These are phyloP conservation scores for Gastrolobium bilobum DNA, from an alignment of 306 rosid species.

Conservation along the genomic window DNA sequence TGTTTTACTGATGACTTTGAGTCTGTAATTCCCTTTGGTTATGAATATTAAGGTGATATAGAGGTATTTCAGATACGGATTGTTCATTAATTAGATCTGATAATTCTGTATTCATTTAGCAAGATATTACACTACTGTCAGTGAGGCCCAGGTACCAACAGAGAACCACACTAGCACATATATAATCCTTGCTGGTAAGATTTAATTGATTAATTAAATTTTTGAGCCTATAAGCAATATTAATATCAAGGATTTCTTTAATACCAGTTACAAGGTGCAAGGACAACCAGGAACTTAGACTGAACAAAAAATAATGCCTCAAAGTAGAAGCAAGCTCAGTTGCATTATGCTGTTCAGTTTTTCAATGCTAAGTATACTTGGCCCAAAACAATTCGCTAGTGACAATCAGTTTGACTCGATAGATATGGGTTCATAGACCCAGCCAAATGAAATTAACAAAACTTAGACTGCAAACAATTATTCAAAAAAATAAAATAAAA, in stretches of 20 bases:
- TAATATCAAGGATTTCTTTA: slow-evolving; percentile 6
- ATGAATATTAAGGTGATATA: no score
- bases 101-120: no score
- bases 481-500: background rate
- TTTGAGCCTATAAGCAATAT: background rate
- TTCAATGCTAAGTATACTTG: background rate
- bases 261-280: background rate
- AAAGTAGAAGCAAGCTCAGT: slow-evolving; percentile 7
- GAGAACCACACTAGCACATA: slow-evolving; percentile 7
- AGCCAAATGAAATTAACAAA: slow-evolving; percentile 20
- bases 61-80: no score
- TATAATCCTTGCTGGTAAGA: slow-evolving; percentile 11
- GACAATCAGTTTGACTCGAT: slow-evolving; percentile 28
- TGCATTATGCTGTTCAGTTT: slow-evolving; percentile 1
- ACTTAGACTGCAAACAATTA: slow-evolving; percentile 32
- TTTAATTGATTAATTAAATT: slow-evolving; percentile 28
- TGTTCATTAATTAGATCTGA: no score
- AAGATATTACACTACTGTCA: no score
- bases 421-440: slow-evolving; percentile 23
- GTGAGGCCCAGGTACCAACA: no score
- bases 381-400: background rate
- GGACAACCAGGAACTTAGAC: slow-evolving; percentile 4
- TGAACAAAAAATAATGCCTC: background rate
- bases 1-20: no score
- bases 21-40: no score